phyloP scores from a whole-genome alignment of 2,329 filamentous ascomycete genomes.

The Chalaropsis ovoidea region DNA sequence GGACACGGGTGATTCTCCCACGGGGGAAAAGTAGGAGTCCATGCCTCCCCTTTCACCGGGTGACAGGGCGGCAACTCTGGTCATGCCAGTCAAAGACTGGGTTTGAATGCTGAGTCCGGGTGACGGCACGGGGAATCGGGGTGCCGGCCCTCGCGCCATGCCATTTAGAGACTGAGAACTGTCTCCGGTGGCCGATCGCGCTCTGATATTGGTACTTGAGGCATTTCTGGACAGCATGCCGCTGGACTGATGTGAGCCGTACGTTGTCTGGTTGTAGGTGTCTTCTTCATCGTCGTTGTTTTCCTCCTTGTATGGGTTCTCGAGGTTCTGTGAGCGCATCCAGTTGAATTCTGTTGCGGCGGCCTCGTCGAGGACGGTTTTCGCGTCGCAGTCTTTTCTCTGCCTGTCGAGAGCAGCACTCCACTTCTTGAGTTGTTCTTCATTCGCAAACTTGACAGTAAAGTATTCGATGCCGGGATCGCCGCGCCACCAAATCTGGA shows the following conservation, averaged over 20 bases:
- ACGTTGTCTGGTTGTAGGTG: conserved; percentile 27
- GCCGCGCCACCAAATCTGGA: conserved; percentile 98
- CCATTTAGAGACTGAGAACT: conserved; percentile 50
- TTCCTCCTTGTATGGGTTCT: conserved; percentile 70
- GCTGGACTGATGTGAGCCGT: conserved; percentile 21
- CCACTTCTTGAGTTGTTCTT: conserved; percentile 92
- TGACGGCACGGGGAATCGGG: conserved; percentile 59
- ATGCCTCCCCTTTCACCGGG: conserved; percentile 51
- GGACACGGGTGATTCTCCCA: conserved; percentile 66
- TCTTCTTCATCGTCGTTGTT: conserved; percentile 54
- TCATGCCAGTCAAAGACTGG: conserved; percentile 29
- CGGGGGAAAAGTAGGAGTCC: conserved; percentile 92
- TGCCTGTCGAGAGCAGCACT: conserved; percentile 67
- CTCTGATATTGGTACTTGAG: conserved; percentile 64
- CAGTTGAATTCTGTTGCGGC: conserved; percentile 67
- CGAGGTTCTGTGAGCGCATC: conserved; percentile 59
- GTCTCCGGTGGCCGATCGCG: conserved; percentile 65
- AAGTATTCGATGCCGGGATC: conserved; percentile 95
- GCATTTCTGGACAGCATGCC: conserved; percentile 50
- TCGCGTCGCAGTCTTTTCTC: conserved; percentile 50
- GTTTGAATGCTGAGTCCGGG: conserved; percentile 60
- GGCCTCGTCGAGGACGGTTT: conserved; percentile 40
- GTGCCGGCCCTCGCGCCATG: conserved; percentile 51
- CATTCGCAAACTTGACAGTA: conserved; percentile 82
- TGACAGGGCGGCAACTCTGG: conserved; percentile 33